Base-by-base conservation (phyloP, 2,329 filamentous ascomycete species). In the Mollisiaceae sp. region DNA sequence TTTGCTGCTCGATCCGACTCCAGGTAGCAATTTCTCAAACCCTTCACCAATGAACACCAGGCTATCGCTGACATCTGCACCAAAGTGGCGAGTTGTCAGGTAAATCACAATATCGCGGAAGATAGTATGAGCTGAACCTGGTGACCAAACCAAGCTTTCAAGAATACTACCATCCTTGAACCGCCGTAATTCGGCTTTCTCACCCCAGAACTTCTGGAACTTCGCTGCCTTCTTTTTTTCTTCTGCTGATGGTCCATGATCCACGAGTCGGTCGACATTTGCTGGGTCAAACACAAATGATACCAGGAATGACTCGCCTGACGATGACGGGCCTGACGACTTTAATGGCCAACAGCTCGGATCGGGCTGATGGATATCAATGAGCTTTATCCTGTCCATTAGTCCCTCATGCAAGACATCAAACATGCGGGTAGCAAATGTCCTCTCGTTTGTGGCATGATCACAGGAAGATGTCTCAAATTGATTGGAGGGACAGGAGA, bases 121-220 rank as follows among this genome's bases (percentile, higher is more conserved):
- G 22, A 97, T 87, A 8, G 89, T 86, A 38, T 80, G 77, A 2
- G 83, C 81, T 1, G 87, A 81, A 1, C 85, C 81, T 62, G 86
- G 83, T 69, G 89, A 85, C 95, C 95, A 99, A 22, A 97, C 89
- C 36, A 98, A 82, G 74, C 92, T 97, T 78, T 99, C 96, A 9
- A 93, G 84, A 70, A 99, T 97, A 72, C 90, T 94, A 24, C 95
- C 95, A 74, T 98, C 93, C 73, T 94, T 96, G 82, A 99, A 99
- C 22, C 95, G 91, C 69, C 95, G 88, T 55, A 99, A 83, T 77
- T 99, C 95, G 1, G 95, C 87, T 76, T 95, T 97, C 11, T 94
- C 90, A 8, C 94, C 95, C 95, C 96, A 99, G 76, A 99, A 98
- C 39, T 89, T 87, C 41, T 92, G 91, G 77, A 97, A 99, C 38